Percentiles rank a stretch among this genome's conserved stretches.
Conservation (phyloP, 177 flowering plant species). For the Vitis hybrid region DNA sequence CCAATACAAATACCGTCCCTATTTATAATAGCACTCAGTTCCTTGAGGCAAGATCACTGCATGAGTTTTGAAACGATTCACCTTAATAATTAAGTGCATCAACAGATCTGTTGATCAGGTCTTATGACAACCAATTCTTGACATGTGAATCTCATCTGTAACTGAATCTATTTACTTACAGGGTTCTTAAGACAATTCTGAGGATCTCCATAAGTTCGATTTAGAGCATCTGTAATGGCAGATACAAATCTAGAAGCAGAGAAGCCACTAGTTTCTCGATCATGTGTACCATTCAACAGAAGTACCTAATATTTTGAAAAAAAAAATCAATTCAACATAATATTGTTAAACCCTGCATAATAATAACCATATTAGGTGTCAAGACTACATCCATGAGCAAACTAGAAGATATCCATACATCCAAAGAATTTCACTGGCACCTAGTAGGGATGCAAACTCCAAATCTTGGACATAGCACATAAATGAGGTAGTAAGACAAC, state of each 20-base stretch:
- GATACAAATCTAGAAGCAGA: slow-evolving; percentile 83
- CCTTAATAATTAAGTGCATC: too few species aligned
- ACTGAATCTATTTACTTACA: slow-evolving; percentile 48
- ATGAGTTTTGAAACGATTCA: too few species aligned
- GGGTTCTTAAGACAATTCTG: slow-evolving; percentile 55
- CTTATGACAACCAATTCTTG: neutral
- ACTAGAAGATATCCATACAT: neutral
- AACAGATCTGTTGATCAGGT: neutral
- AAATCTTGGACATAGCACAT: neutral
- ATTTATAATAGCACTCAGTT: too few species aligned
- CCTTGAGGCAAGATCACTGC: too few species aligned
- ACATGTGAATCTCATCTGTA: neutral
- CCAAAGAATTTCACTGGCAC: neutral
- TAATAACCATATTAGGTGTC: neutral
- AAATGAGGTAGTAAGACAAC: too few species aligned
- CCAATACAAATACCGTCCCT: too few species aligned
- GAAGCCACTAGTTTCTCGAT: slow-evolving; percentile 83
- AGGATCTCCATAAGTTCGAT: slow-evolving; percentile 75
- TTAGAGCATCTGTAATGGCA: slow-evolving; percentile 90
- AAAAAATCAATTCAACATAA: neutral
- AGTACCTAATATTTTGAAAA: slow-evolving; percentile 54
- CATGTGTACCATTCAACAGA: slow-evolving; percentile 83
- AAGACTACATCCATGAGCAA: neutral
- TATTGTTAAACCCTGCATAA: neutral
- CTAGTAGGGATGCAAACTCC: neutral